phyloP scores from a whole-genome alignment of 2,329 filamentous ascomycete genomes.

The Fusarium pseudonygamai region DNA sequence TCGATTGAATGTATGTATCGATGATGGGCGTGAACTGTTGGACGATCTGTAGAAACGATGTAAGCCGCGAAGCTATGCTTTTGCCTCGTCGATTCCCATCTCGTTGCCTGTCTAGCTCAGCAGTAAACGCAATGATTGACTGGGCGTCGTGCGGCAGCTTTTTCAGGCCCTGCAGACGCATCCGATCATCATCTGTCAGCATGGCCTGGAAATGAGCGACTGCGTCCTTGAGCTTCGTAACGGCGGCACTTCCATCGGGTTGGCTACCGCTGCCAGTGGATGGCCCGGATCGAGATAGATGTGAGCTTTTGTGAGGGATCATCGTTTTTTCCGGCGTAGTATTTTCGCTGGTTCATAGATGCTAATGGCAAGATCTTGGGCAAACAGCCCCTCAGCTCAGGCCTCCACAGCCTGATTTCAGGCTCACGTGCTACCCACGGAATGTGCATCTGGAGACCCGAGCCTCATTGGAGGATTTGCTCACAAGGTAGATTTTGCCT shows the following conservation, averaged over 20 bases:
- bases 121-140: constrained; percentile 20
- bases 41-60: constrained; percentile 15
- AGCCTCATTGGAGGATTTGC: too few species aligned
- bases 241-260: neutral
- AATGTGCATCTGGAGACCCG: too few species aligned
- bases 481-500: too few species aligned
- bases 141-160: neutral
- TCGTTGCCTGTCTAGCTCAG: neutral
- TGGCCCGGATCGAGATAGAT: too few species aligned
- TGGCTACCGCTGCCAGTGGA: too few species aligned
- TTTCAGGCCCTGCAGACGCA: neutral
- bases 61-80: constrained; percentile 13
- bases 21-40: constrained; percentile 18
- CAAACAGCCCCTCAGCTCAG: neutral
- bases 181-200: constrained; percentile 16
- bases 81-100: neutral
- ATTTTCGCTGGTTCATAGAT: neutral
- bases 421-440: too few species aligned
- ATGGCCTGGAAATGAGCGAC: constrained; percentile 17
- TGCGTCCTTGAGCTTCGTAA: neutral
- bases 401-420: neutral
- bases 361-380: neutral
- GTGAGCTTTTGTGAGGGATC: neutral
- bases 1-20: constrained; percentile 16
- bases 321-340: neutral